phyloP scores from a whole-genome alignment of 495 filamentous ascomycete genomes.

The Penicillium atrosanguineum region DNA sequence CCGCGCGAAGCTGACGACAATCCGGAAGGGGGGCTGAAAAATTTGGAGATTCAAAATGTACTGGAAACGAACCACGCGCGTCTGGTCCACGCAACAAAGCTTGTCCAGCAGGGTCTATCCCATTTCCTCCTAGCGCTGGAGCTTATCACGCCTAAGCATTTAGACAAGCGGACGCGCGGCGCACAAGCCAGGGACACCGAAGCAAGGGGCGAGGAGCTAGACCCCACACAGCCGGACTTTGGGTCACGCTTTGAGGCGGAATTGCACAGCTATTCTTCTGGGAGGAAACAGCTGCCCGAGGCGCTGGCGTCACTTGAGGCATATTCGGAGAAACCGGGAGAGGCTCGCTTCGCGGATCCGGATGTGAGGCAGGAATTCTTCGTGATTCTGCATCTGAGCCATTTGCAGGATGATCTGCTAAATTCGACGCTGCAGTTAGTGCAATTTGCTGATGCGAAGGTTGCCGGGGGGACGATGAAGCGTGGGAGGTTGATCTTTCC shows the following conservation, averaged over 20 bases:
- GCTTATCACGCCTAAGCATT: constrained; percentile 24
- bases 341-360: constrained; percentile 12
- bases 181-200: constrained; percentile 23
- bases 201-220: constrained; percentile 21
- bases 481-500: constrained; percentile 60
- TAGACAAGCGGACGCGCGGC: constrained; percentile 14
- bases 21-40: constrained; percentile 29
- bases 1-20: constrained; percentile 20
- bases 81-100: constrained; percentile 51
- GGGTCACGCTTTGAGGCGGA: constrained; percentile 16
- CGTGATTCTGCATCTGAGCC: constrained; percentile 34
- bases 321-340: constrained; percentile 26
- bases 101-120: constrained; percentile 22
- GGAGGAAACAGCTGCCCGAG: constrained; percentile 23
- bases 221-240: constrained; percentile 18
- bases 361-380: constrained; percentile 35
- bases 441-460: constrained; percentile 56
- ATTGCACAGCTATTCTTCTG: constrained; percentile 16
- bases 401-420: constrained; percentile 34
- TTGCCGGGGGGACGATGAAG: constrained; percentile 57
- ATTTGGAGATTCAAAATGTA: constrained; percentile 34
- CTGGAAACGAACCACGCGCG: constrained; percentile 62
- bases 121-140: constrained; percentile 29
- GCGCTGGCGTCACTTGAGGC: constrained; percentile 29
- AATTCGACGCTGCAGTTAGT: constrained; percentile 48